Evolutionary conservation across 129 eudicot genomes (phyloP), one percentile per base, ranked within the genome.

Genomic region (Helianthus tuberosus): DNA sequence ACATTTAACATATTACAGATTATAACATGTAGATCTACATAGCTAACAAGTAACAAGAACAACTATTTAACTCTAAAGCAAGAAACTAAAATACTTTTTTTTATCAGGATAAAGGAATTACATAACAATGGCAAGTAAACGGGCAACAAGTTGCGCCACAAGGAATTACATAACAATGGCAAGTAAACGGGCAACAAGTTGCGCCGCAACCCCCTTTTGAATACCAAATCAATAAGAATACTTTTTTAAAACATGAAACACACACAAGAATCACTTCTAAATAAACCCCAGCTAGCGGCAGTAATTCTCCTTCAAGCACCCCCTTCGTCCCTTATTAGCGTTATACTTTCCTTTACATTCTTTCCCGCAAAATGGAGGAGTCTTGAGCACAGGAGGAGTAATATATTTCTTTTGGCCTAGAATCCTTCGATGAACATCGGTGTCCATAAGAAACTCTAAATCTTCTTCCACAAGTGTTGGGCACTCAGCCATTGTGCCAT

Each of bases 401-500:
- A 36, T 32, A 32, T 0, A 0, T 32, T 32, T 32, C 36, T 25
- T 3, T 4, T 11, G 48, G 4, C 49, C 0, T 32, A 61, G 49
- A 48, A 74, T 12, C 52, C 71, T 46, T 15, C 71, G 46, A 49
- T 74, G 78, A 14, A 23, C 77, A 14, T 73, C 77, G 10, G 16
- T 54, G 60, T 73, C 77, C 69, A 73, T 47, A n/a, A 60, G 50
- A 20, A 73, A 60, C 77, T 73, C 69, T 14, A 49, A 69, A n/a
- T 58, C 60, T 11, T 73, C 69, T 43, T 60, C 69, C 8, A 20
- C 29, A 8, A 6, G n/a, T 5, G 47, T 73, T 48, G 57, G 13
- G 47, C 67, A 62, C n/a, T 27, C 69, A 0, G 41, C 46, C 27
- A 43, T 25, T 10, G 68, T 73, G 44, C 69, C 46, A 11, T 60